These are phyloP conservation scores for Entomortierella beljakovae DNA, from an alignment of 192 early-diverging fungal species.

Conservation along the genomic window DNA sequence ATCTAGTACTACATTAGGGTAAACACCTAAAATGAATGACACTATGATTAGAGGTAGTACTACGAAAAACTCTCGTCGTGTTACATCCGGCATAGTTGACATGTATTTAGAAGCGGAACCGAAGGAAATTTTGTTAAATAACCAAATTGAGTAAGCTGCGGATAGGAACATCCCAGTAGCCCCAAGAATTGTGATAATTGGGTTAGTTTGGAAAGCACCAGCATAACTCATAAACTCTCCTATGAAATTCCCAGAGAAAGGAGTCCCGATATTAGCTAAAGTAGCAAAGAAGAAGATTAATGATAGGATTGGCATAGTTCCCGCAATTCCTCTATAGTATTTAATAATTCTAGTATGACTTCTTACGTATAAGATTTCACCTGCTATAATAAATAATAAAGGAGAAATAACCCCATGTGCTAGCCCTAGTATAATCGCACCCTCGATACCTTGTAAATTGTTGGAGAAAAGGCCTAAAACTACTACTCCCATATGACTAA, in stretches of 20 bases:
- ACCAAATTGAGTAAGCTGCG: constrained; percentile 71
- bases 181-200: constrained; percentile 68
- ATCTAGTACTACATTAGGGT: constrained; percentile 60
- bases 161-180: constrained; percentile 73
- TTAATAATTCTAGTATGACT: constrained; percentile 77
- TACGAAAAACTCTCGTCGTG: constrained; percentile 65
- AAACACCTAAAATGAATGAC: constrained; percentile 65
- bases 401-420: constrained; percentile 79
- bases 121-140: constrained; percentile 55
- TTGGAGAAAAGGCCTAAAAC: constrained; percentile 79
- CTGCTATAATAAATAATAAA: constrained; percentile 77
- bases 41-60: constrained; percentile 60
- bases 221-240: constrained; percentile 75
- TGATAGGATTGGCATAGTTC: constrained; percentile 66
- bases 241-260: constrained; percentile 76
- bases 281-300: constrained; percentile 74
- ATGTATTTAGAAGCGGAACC: constrained; percentile 69
- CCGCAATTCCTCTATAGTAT: constrained; percentile 79
- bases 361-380: constrained; percentile 73
- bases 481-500: constrained; percentile 77
- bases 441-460: constrained; percentile 72
- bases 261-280: constrained; percentile 75
- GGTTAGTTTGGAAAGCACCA: constrained; percentile 72
- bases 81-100: constrained; percentile 63
- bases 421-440: constrained; percentile 71